Evolutionary conservation across 2,329 filamentous ascomycete genomes (phyloP), one percentile per base, ranked within the genome.

Genomic region (Myrmaecium sp.): DNA sequence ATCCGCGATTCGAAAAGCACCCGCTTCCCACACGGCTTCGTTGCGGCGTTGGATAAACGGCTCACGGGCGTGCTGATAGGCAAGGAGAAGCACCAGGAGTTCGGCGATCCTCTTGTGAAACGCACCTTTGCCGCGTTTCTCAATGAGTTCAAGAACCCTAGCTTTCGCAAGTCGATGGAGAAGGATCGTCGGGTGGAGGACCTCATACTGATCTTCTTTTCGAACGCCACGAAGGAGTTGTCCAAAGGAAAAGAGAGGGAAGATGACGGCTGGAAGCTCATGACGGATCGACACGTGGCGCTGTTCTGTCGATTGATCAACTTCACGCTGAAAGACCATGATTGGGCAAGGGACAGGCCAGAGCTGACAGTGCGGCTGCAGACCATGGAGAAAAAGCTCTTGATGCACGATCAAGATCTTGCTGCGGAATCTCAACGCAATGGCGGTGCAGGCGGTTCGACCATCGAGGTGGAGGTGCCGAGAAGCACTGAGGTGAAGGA

Each of bases 181-280:
- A 92, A 92, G 55, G 86, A 94, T 51, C 70, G 86, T 35, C 75
- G 86, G 44, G 75, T 92, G 13, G 89, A 98, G 52, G 84, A 92
- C 36, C 58, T 95, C 27, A 72, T 98, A 27, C 64, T 98, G 39
- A 94, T 95, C 36, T 95, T 98, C 61, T 95, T 91, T 55, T 91
- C 84, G 2, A 78, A 81, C 35, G 84, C 89, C 5, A 92, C 82
- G 23, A 91, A 92, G 49, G 84, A 92, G 34, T 66, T 93, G 42
- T 73, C 78, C 51, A 80, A 81, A 49, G 68, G 76, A 28, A 79
- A 79, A 51, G 54, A 68, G 1, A 64, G 72, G 0, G 77, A 78
- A 24, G 86, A 95, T 49, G 82, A 92, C 47, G 69, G 70, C 28
- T 94, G 82, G 79, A 93, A 89, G 55, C 61, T 78, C 31, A 71